These are phyloP conservation scores for Moricandia arvensis DNA, from an alignment of 345 rosid species.

Conservation along the genomic window DNA sequence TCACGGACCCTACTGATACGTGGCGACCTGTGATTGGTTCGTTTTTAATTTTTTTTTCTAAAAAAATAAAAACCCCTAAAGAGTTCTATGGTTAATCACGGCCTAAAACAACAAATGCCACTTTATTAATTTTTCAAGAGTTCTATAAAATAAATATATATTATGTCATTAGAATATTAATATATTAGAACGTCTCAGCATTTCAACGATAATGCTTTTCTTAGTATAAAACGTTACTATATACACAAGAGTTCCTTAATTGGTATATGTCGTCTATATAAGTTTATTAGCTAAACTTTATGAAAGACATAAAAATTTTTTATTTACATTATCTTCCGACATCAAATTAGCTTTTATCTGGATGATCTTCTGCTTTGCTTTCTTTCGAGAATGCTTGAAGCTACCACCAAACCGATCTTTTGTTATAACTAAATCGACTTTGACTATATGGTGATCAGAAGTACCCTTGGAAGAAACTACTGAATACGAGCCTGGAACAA, in stretches of 20 bases:
- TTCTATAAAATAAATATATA: no score
- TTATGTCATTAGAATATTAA: no score
- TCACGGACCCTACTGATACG: no score
- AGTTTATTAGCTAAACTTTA: background rate
- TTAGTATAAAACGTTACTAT: background rate
- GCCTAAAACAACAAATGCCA: no score
- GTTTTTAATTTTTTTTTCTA: no score
- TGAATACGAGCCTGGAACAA: slow-evolving; percentile 74
- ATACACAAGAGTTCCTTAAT: background rate
- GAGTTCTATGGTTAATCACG: no score
- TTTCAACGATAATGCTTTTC: no score
- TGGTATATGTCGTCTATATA: background rate
- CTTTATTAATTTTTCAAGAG: no score
- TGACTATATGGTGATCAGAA: slow-evolving; percentile 92
- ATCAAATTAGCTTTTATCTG: slow-evolving; percentile 44
- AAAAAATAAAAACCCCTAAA: no score
- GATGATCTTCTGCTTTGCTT: slow-evolving; percentile 44
- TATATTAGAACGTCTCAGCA: no score
- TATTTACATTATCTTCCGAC: slow-evolving; percentile 42
- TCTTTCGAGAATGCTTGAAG: slow-evolving; percentile 28
- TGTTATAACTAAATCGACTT: slow-evolving; percentile 59
- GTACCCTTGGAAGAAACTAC: slow-evolving; percentile 90
- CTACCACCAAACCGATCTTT: slow-evolving; percentile 33
- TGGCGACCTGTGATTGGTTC: no score
- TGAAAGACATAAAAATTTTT: slow-evolving; percentile 15